Evolutionary conservation across 1,139 yeast genomes (phyloP).

Genomic region (Taphrina communis): DNA sequence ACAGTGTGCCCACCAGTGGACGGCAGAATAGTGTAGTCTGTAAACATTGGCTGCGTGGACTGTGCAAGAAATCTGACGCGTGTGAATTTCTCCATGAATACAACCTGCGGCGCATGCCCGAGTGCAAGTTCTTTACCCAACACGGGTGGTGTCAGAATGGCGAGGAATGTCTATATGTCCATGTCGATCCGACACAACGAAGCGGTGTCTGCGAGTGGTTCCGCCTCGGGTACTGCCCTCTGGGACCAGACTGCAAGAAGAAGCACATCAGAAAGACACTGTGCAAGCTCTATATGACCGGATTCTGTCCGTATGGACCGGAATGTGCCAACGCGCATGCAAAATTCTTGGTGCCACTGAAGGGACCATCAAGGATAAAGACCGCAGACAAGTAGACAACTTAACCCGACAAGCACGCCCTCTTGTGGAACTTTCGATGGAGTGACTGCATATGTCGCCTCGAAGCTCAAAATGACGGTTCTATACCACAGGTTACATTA

Average conservation of each 20-base stretch:
- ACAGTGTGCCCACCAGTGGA: conserved; percentile 73
- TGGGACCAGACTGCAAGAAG: conserved; percentile 84
- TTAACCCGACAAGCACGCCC: not conserved
- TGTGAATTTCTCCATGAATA: conserved; percentile 97
- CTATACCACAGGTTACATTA: too few relatives aligned
- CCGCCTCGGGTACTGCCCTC: conserved; percentile 87
- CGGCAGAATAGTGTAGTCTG: conserved; percentile 71
- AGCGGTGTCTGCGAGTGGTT: conserved; percentile 87
- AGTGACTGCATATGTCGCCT: too few relatives aligned
- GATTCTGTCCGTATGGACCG: conserved; percentile 80
- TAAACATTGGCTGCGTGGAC: conserved; percentile 97
- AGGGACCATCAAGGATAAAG: conserved; percentile 28
- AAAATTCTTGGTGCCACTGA: conserved; percentile 48
- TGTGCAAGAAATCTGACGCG: conserved; percentile 94
- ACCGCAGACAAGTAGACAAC: not conserved
- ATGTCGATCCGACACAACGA: conserved; percentile 85
- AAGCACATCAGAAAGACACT: conserved; percentile 78
- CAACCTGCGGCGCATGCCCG: conserved; percentile 94
- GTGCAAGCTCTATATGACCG: conserved; percentile 85
- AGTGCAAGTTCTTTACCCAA: conserved; percentile 58
- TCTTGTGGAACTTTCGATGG: too few relatives aligned
- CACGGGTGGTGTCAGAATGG: conserved; percentile 94
- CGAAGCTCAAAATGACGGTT: too few relatives aligned
- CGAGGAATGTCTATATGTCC: conserved; percentile 91
- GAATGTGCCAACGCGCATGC: conserved; percentile 57